Percentiles rank a stretch among this genome's conserved stretches.
Conservation (phyloP, 1,284 basidiomycete genomes). For the Trichosporon ovoides region DNA sequence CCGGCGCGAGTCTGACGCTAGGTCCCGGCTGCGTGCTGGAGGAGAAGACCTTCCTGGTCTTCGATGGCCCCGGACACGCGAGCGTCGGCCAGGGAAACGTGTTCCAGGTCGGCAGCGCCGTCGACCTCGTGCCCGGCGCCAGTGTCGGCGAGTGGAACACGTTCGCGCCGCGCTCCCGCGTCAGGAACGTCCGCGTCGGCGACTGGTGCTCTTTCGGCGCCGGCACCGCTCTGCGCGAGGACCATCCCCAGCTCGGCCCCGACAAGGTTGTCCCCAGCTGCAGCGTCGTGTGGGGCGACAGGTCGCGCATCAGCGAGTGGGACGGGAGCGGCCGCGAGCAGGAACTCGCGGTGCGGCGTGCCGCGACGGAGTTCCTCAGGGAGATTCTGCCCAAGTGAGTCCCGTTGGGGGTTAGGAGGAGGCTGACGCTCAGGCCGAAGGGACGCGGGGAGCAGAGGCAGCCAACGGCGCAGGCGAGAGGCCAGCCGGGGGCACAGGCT, state of each 20-base stretch:
- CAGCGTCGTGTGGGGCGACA: constrained; percentile 75
- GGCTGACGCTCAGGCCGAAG: not conserved
- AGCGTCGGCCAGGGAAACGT: constrained; percentile 84
- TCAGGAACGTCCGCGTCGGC: constrained; percentile 14
- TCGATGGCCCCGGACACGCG: constrained; percentile 61
- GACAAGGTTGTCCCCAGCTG: constrained; percentile 61
- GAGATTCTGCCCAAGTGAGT: constrained; percentile 78
- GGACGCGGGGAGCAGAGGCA: too few species aligned
- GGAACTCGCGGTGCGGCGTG: constrained; percentile 72
- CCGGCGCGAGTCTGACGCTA: constrained; percentile 72
- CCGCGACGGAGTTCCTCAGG: constrained; percentile 82
- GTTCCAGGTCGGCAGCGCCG: constrained; percentile 86
- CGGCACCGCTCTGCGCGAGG: not conserved
- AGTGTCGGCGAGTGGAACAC: constrained; percentile 13
- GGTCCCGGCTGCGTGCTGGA: constrained; percentile 86
- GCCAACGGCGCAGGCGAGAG: too few species aligned
- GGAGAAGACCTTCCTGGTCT: constrained; percentile 80
- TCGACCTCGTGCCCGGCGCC: constrained; percentile 40
- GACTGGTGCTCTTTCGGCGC: constrained; percentile 11
- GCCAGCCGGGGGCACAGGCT: too few species aligned
- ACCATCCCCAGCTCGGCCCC: not conserved
- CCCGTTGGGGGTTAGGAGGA: too few species aligned
- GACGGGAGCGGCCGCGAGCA: constrained; percentile 78
- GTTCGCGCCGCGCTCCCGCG: constrained; percentile 7
- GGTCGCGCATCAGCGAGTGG: constrained; percentile 69